A percentile compares a stretch with the other conserved stretches of the same genome.
These are phyloP conservation scores for Phascolomyces articulosus DNA, from an alignment of 371 early-diverging fungal genomes.

Conservation along the genomic window DNA sequence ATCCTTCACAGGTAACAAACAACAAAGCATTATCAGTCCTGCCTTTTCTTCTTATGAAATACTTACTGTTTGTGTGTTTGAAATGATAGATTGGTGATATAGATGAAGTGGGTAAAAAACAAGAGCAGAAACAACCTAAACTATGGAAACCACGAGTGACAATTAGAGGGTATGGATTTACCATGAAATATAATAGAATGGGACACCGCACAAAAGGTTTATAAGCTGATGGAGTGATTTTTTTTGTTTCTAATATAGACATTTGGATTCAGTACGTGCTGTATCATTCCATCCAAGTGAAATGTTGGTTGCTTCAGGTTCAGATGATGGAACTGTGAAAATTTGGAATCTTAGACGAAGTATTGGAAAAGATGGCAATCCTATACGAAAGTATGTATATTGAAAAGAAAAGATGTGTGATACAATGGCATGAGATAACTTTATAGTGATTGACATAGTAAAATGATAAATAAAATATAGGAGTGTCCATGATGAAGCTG, in stretches of 20 bases:
- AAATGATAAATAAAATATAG: too few species aligned
- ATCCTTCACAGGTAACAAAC: constrained; percentile 32
- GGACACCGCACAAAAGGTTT: too few species aligned
- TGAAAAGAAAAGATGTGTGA: neutral
- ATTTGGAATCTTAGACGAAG: constrained; percentile 68
- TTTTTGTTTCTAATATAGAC: constrained; percentile 60
- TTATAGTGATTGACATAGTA: too few species aligned
- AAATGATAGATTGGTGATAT: constrained; percentile 22
- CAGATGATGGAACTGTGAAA: constrained; percentile 86
- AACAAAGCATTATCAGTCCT: too few species aligned
- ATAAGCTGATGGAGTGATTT: too few species aligned
- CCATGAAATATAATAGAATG: too few species aligned
- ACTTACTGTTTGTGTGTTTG: too few species aligned
- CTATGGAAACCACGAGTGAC: constrained; percentile 67
- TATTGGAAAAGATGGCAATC: constrained; percentile 36
- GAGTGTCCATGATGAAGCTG: constrained; percentile 57
- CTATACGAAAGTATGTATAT: constrained; percentile 39
- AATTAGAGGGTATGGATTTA: constrained; percentile 54
- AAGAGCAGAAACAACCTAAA: constrained; percentile 34
- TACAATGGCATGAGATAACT: neutral
- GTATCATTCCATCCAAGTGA: constrained; percentile 72
- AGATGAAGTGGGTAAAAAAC: constrained; percentile 17
- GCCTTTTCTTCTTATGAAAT: neutral
- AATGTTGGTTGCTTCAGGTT: constrained; percentile 69
- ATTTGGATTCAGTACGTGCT: constrained; percentile 79